Percentiles rank a stretch among this genome's conserved stretches.
Evolutionary conservation across 495 filamentous ascomycete genomes (phyloP).

Genomic region (Neurospora sp.): DNA sequence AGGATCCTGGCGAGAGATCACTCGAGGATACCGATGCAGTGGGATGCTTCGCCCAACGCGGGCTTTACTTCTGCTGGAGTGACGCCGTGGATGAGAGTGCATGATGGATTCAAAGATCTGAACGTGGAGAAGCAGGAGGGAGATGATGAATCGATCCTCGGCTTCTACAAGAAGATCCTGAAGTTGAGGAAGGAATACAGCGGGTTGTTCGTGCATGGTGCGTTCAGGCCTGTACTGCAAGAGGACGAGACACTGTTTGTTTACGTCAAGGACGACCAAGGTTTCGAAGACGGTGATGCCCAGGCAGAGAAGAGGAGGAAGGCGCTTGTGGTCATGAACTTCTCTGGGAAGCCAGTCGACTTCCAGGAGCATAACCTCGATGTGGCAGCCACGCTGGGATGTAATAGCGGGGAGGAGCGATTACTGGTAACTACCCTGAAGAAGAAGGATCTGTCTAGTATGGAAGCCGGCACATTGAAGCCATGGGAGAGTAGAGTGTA

Average conservation of each 20-base stretch:
- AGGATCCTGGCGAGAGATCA: constrained; percentile 50
- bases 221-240: constrained; percentile 31
- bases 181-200: constrained; percentile 37
- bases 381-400: not conserved
- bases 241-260: constrained; percentile 14
- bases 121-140: constrained; percentile 34
- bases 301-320: not conserved
- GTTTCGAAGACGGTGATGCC: not conserved
- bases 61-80: constrained; percentile 35
- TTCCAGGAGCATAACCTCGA: constrained; percentile 1
- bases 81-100: constrained; percentile 44
- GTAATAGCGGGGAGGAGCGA: not conserved
- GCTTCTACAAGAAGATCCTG: constrained; percentile 38
- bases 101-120: constrained; percentile 32
- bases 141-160: constrained; percentile 29
- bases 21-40: constrained; percentile 53
- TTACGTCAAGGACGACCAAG: constrained; percentile 7
- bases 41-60: constrained; percentile 40
- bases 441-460: not conserved
- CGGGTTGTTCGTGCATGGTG: constrained; percentile 52
- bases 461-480: not conserved
- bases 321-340: constrained; percentile 13
- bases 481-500: constrained; percentile 16
- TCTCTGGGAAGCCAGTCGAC: constrained; percentile 1
- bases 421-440: not conserved